Conservation (phyloP, 176 grass and related monocot genomes). For the Phyllostachys edulis region DNA sequence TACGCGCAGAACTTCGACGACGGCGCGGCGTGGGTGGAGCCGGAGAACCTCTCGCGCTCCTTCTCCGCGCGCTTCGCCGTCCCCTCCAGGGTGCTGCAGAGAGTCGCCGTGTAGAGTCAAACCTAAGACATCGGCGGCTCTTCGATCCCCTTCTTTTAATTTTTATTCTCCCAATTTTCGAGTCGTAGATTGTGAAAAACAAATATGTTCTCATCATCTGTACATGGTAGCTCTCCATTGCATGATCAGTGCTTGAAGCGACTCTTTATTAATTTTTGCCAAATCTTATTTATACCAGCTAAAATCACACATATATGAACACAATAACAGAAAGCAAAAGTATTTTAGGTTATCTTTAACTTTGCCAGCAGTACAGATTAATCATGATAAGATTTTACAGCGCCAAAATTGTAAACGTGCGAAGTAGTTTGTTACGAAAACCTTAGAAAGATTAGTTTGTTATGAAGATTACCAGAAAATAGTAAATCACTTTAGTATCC, state of each 20-base stretch:
- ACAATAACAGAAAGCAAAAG: neutral
- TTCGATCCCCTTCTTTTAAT: neutral
- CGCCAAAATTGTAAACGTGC: neutral
- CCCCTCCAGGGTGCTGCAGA: constrained; percentile 53
- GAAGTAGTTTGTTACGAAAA: neutral
- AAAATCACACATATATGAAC: neutral
- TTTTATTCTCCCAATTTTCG: constrained; percentile 13
- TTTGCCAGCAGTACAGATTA: neutral
- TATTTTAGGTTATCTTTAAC: neutral
- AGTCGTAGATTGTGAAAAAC: constrained; percentile 33
- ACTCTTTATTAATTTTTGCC: neutral
- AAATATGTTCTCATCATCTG: constrained; percentile 26
- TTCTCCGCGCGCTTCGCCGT: constrained; percentile 89
- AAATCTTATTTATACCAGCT: neutral
- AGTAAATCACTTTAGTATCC: neutral
- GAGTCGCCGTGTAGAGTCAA: constrained; percentile 36
- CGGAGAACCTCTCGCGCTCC: constrained; percentile 77
- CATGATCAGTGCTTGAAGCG: constrained; percentile 1
- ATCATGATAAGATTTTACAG: neutral
- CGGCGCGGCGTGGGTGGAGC: constrained; percentile 69
- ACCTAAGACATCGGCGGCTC: neutral
- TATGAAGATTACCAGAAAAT: neutral
- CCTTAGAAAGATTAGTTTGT: neutral
- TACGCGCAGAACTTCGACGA: constrained; percentile 98
- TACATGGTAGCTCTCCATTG: constrained; percentile 6